Evolutionary conservation across 331 rosid genomes (phyloP).

Genomic region (Stylosanthes scabra): DNA sequence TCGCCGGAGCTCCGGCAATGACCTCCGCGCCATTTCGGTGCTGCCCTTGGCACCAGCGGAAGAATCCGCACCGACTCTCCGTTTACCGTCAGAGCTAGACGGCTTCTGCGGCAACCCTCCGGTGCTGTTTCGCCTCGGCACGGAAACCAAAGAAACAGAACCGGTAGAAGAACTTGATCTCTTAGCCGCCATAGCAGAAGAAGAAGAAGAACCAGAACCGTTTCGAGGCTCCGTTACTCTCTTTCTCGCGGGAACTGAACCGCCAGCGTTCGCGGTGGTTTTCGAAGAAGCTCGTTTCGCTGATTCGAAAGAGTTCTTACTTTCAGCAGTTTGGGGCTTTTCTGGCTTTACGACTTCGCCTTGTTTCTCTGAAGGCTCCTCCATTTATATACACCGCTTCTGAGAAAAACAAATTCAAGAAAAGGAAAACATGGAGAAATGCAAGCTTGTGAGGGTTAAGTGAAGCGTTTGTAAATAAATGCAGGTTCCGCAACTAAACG

Average conservation of each 20-base stretch:
- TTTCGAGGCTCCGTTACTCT: constrained; percentile 54
- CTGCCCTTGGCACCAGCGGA: constrained; percentile 43
- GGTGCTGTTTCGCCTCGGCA: constrained; percentile 67
- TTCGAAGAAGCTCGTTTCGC: constrained; percentile 41
- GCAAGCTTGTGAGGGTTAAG: not conserved
- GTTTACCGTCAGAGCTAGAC: constrained; percentile 47
- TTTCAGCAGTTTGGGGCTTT: constrained; percentile 41
- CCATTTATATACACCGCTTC: constrained; percentile 58
- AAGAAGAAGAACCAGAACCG: constrained; percentile 35
- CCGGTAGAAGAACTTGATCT: constrained; percentile 56
- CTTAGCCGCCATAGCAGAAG: constrained; percentile 42
- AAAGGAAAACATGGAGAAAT: not conserved
- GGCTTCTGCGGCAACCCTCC: constrained; percentile 75
- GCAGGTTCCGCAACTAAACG: constrained; percentile 42
- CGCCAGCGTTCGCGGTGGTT: constrained; percentile 42
- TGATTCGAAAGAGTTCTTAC: constrained; percentile 40
- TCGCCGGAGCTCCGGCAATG: constrained; percentile 77
- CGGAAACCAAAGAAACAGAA: constrained; percentile 53
- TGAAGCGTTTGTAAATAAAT: constrained; percentile 42
- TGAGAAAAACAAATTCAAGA: constrained; percentile 3
- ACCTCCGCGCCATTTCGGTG: constrained; percentile 60
- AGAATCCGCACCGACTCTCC: constrained; percentile 40
- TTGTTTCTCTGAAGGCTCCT: constrained; percentile 50
- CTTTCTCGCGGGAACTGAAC: constrained; percentile 48
- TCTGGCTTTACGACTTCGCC: constrained; percentile 47